Base-by-base conservation (phyloP, 2,329 filamentous ascomycete genomes). In the Calonectria pteridis region DNA sequence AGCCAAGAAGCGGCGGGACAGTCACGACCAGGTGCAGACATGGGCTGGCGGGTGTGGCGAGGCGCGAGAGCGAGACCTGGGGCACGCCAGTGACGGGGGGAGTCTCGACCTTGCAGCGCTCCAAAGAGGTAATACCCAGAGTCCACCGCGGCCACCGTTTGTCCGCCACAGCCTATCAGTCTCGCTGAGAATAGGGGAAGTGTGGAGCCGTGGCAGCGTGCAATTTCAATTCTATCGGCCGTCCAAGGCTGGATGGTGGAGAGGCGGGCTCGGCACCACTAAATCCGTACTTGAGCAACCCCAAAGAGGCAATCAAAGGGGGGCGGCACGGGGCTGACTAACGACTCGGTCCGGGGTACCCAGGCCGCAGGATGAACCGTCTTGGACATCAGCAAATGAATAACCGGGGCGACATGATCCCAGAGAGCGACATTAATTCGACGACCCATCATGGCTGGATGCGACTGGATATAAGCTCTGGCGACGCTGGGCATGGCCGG, bases 141-240 rank as follows among this genome's bases (percentile, higher is more conserved):
- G 35, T 35, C 75, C 77, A 78, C 79, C 77, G 72, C 68, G 73
- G 73, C 74, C 77, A 78, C 76, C 80, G 80, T 78, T 80, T 75
- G 77, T 75, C 18, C 75, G 73, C 73, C 67, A 75, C 59, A 59
- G 78, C 74, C 76, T 74, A 79, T 79, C 78, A 79, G 70, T 58
- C 37, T 74, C 55, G 51, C 59, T 64, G 72, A 69, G 62, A 79
- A 81, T 78, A 80, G 80, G 80, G 78, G 80, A 76, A 75, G 49
- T 64, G 79, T 81, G 80, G 80, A 80, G 76, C 77, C 72, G 69
- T 49, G 72, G 71, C 74, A 76, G 68, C 65, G 73, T 75, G 77
- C 66, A 81, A 81, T 81, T 79, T 81, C 78, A 76, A 69, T 71
- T 59, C 68, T 74, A 70, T 78, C 64, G 69, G 71, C 73, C 58